Evolutionary conservation across 139 green algal species (phyloP), one percentile per base, ranked within the genome.

Genomic region (Picochlorum sp.): DNA sequence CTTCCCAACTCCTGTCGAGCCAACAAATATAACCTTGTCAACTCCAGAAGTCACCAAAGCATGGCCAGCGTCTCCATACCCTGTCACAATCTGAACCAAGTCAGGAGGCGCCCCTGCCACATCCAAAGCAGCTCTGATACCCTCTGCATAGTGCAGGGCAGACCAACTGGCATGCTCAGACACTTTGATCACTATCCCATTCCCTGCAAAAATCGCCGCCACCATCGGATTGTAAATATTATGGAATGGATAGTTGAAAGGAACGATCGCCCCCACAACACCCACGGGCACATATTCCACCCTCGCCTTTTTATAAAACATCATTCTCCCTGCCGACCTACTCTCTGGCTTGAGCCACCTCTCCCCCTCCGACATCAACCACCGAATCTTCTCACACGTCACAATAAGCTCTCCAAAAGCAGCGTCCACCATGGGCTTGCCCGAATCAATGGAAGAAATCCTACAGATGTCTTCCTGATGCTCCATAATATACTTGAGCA

Each of bases 181-280:
- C 21, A 92, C 88, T 85, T 98, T 98, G 72, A 98, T 85, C 18
- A 97, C 88, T 24, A 97, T 83, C 23, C 80, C 85, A 62, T 97
- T 97, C 21, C 93, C 93, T n/a, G 91, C 76, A 69, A 96, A 96
- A 0, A 97, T 54, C 3, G 88, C 87, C 1, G 92, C 88, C 1
- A 87, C 86, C 16, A 98, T 78, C 1, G 93, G 93, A 81, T 98
- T 98, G 52, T 98, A 86, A 14, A 98, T 79, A 76, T 98, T 98
- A 82, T 98, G 93, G 73, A 98, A 98, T 56, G 93, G 93, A 75
- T 96, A 98, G 81, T 98, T 98, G 86, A 88, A 98, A 8, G 93
- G 92, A 50, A 98, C 90, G 63, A 98, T 98, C 32, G 91, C 91
- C 11, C 89, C 93, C 45, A 98, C 83, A 71, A 96, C 89, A n/a